Percentiles rank a stretch among this genome's conserved stretches.
These are phyloP conservation scores for Fraxinus albicans DNA, from an alignment of 305 asterid genomes.

Conservation along the genomic window DNA sequence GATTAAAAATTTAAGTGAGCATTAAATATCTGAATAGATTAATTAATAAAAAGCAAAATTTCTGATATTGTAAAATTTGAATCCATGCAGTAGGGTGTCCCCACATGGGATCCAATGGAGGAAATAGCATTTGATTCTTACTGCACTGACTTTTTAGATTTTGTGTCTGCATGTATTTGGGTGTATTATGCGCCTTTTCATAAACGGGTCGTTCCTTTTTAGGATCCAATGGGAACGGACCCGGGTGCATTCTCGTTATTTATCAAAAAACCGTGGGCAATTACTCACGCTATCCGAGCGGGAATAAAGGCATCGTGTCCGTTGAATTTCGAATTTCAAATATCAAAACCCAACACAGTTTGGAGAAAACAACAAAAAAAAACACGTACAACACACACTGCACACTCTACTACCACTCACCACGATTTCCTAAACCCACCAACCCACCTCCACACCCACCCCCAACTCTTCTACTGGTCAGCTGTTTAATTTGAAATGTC, in stretches of 20 bases:
- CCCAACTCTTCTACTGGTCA: conserved; percentile 1
- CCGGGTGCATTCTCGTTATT: conserved; percentile 31
- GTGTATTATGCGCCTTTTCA: conserved; percentile 35
- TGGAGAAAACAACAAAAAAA: conserved; percentile 24
- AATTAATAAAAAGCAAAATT: not conserved
- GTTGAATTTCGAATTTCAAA: conserved; percentile 55
- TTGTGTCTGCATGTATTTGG: conserved; percentile 40
- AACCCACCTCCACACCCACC: conserved; percentile 17
- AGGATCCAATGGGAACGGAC: conserved; percentile 26
- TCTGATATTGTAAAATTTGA: not conserved
- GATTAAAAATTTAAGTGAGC: no score
- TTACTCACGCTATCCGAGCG: conserved; percentile 30
- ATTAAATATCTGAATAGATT: no score
- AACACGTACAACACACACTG: not conserved
- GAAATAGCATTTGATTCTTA: not conserved
- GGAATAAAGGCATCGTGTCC: conserved; percentile 27
- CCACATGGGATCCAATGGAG: not conserved
- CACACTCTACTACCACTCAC: conserved; percentile 17
- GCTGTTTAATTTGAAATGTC: not conserved
- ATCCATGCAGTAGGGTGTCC: not conserved
- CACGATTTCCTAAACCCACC: conserved; percentile 23
- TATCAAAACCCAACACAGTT: conserved; percentile 35
- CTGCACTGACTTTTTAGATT: conserved; percentile 49
- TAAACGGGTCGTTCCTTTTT: conserved; percentile 50
- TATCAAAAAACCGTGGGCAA: conserved; percentile 16